Evolutionary conservation across 2,329 filamentous ascomycete species (phyloP), one percentile per base, ranked within the genome.

Genomic region (Dichotomopilus funicola): DNA sequence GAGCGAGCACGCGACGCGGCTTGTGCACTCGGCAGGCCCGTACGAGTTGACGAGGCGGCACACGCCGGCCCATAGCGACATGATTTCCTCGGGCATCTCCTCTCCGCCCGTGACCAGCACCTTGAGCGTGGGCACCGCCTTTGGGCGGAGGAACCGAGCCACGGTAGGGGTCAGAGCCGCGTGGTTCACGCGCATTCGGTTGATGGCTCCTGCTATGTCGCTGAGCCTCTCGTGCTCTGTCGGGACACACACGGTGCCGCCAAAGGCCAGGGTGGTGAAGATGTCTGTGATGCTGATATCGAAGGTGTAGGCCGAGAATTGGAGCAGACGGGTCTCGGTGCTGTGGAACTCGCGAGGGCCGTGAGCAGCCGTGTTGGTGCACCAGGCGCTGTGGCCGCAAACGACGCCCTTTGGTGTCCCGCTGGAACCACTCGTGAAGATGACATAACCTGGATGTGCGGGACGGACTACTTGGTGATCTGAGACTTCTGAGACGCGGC

Each of bases 351-450:
- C 19, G 19, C 19, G 19, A 27, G 19, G 19, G 37, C 34, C 57
- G 19, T 56, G 42, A 7, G 40, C 37, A 7, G 42, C 31, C 5
- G 46, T 46, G 40, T 61, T 61, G 2, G 63, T 63, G 45, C 56
- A 58, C 9, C 63, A 37, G 2, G 59, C 52, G 33, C 42, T 13
- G 51, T 69, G 67, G 45, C 58, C 53, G 42, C 65, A 54, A 13
- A 77, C 68, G 27, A 78, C 73, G 36, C 77, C 77, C 65, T 80
- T 80, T 4, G 77, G 77, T 34, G 66, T 66, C 6, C 77, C 77
- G 0, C 76, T 80, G 34, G 73, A 78, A 9, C 77, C 77, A 9
- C 76, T 78, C 11, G 77, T 79, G 63, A 78, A 79, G 62, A 79
- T 74, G 61, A 78, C 73, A 31, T 62, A 67, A 1, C 36, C 53